phyloP scores from a whole-genome alignment of 805 yeast species.

The Cyberlindnera lachancei region DNA sequence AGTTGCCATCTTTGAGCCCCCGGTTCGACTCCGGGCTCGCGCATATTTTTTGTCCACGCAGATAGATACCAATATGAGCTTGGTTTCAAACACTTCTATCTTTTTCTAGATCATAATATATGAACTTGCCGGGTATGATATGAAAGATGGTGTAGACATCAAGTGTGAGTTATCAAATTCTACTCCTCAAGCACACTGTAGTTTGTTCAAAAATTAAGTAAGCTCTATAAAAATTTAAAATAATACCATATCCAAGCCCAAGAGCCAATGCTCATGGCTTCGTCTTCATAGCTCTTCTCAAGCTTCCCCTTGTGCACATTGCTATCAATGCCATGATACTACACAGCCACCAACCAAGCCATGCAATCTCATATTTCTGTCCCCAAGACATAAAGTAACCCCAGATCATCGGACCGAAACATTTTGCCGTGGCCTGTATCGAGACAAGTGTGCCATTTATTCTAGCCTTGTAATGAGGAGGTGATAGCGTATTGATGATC shows the following conservation, averaged over 20 bases:
- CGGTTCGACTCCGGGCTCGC: conserved; percentile 56
- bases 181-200: too few relatives aligned
- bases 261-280: too few relatives aligned
- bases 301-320: not conserved
- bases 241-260: too few relatives aligned
- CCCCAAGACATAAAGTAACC: conserved; percentile 15
- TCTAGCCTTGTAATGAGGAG: conserved; percentile 9
- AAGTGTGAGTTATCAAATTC: too few relatives aligned
- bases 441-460: conserved; percentile 11
- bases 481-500: conserved; percentile 11
- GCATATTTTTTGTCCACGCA: conserved; percentile 25
- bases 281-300: too few relatives aligned
- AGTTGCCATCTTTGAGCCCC: conserved; percentile 55
- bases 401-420: conserved; percentile 12
- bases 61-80: too few relatives aligned
- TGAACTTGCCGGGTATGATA: too few relatives aligned
- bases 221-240: too few relatives aligned
- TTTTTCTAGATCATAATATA: too few relatives aligned
- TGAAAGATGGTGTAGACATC: too few relatives aligned
- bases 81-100: too few relatives aligned
- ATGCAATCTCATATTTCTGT: conserved; percentile 9
- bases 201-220: too few relatives aligned
- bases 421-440: conserved; percentile 8
- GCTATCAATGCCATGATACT: conserved; percentile 3
- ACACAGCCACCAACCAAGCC: conserved; percentile 15